Percentiles rank a stretch among this genome's conserved stretches.
phyloP scores from a whole-genome alignment of 345 rosid species.

The Odontarrhena argentea region DNA sequence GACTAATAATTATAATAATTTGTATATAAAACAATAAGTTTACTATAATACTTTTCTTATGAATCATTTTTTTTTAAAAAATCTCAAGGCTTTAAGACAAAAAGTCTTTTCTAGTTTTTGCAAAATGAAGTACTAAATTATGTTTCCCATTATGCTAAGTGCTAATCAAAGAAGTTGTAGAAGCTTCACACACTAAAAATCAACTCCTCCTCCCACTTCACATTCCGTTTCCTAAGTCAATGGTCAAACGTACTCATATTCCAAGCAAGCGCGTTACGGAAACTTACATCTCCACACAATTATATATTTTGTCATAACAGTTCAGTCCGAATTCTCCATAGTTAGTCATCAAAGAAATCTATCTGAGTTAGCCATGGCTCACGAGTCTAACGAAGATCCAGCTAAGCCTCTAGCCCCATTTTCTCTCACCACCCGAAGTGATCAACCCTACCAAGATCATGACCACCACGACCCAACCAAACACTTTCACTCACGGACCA shows the following conservation, averaged over 20 bases:
- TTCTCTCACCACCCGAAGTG: constrained; percentile 25
- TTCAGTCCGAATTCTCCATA: constrained; percentile 3
- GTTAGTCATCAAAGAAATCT: neutral
- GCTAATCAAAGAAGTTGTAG: neutral
- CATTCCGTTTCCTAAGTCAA: constrained; percentile 27
- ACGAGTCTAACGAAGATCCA: constrained; percentile 22
- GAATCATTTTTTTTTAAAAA: too few relatives aligned
- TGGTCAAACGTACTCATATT: constrained; percentile 23
- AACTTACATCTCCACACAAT: constrained; percentile 12
- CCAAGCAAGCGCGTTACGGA: constrained; percentile 24
- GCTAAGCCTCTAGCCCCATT: constrained; percentile 34
- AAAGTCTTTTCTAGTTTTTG: too few relatives aligned
- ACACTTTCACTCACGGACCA: constrained; percentile 22
- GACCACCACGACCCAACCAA: constrained; percentile 25
- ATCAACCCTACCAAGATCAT: constrained; percentile 29
- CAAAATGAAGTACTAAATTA: neutral
- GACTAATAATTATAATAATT: too few relatives aligned
- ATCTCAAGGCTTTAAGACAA: too few relatives aligned
- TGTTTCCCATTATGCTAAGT: neutral
- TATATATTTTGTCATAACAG: neutral
- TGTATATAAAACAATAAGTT: too few relatives aligned
- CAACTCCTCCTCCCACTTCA: constrained; percentile 30
- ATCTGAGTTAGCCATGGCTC: constrained; percentile 23
- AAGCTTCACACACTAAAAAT: constrained; percentile 11
- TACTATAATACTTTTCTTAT: too few relatives aligned